phyloP scores from a whole-genome alignment of 2,329 filamentous ascomycete species.

The Aspergillus sp. region DNA sequence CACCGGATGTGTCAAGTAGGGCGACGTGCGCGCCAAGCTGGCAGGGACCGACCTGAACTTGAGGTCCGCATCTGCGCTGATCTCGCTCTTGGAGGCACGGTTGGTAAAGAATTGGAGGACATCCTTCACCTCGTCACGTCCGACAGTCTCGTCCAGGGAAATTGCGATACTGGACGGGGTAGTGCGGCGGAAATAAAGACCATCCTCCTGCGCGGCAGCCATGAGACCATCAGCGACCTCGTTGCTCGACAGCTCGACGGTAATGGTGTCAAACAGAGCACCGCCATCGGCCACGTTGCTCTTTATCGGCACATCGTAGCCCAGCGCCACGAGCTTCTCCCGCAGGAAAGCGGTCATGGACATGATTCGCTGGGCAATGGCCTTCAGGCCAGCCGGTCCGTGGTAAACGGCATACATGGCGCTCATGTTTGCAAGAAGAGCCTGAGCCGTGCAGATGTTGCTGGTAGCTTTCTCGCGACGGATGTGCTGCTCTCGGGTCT shows the following conservation, averaged over 20 bases:
- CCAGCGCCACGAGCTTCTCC: constrained; percentile 52
- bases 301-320: constrained; percentile 53
- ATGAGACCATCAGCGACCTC: constrained; percentile 45
- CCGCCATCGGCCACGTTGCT: constrained; percentile 48
- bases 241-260: constrained; percentile 49
- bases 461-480: constrained; percentile 92
- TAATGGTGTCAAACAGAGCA: constrained; percentile 70
- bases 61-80: constrained; percentile 25
- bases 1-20: constrained; percentile 78
- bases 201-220: constrained; percentile 41
- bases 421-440: constrained; percentile 88
- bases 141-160: constrained; percentile 68
- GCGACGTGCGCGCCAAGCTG: constrained; percentile 58
- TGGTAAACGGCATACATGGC: constrained; percentile 93
- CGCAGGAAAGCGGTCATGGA: constrained; percentile 62
- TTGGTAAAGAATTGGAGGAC: constrained; percentile 49
- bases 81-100: constrained; percentile 28
- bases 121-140: constrained; percentile 46
- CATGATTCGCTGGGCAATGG: constrained; percentile 71
- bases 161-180: constrained; percentile 56
- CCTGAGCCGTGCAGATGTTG: constrained; percentile 95
- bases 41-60: constrained; percentile 37
- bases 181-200: constrained; percentile 56
- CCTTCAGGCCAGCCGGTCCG: constrained; percentile 70
- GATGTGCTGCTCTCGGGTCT: constrained; percentile 94